Conservation (phyloP, 306 rosid species). For the Carpinus fangiana region DNA sequence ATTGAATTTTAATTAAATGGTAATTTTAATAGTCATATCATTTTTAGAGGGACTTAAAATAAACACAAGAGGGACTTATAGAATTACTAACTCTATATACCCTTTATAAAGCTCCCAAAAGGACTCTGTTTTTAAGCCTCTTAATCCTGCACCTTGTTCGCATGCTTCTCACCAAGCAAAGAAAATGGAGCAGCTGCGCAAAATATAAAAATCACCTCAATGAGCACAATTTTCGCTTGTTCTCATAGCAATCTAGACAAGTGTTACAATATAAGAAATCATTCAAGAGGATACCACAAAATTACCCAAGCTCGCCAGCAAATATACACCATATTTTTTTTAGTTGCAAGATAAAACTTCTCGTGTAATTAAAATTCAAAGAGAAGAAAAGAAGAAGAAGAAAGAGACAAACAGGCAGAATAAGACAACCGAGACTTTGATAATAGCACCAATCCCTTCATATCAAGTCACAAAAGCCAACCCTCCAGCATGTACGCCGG, state of each 20-base stretch:
- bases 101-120: too few relatives aligned
- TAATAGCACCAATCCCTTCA: neutral
- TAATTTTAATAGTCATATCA: too few relatives aligned
- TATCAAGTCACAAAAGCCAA: neutral
- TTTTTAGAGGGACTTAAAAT: too few relatives aligned
- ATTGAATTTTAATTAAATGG: too few relatives aligned
- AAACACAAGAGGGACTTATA: too few relatives aligned
- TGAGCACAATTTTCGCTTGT: neutral
- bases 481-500: neutral
- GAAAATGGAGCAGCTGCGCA: too few relatives aligned
- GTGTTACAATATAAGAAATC: neutral
- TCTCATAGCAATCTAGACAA: neutral
- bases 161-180: too few relatives aligned
- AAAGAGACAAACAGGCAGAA: neutral
- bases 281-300: neutral
- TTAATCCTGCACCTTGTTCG: too few relatives aligned
- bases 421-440: neutral
- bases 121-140: too few relatives aligned
- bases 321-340: neutral
- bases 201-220: neutral
- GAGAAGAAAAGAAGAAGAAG: too few relatives aligned
- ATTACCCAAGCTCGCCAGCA: neutral
- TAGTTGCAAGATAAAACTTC: neutral
- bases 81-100: too few relatives aligned
- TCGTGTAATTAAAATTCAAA: neutral